Percentiles rank a stretch among this genome's conserved stretches.
Conservation (phyloP, 345 rosid species). For the Moricandia moricandioides region DNA sequence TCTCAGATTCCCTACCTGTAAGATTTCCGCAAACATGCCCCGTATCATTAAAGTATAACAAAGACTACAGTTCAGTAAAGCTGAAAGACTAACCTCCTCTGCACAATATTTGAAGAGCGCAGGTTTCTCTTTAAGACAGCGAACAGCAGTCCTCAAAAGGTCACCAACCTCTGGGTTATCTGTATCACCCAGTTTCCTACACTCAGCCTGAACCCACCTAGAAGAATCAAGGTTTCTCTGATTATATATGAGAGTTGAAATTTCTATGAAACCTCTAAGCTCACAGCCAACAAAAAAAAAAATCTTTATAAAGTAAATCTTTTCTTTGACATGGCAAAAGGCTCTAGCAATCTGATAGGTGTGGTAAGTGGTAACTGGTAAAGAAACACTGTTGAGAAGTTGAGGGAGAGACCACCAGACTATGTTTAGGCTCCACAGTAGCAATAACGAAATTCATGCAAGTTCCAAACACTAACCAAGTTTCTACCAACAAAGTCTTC, state of each 20-base stretch:
- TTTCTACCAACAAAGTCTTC: constrained; percentile 3
- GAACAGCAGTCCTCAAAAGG: constrained; percentile 74
- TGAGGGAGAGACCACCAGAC: not conserved
- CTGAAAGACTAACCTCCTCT: constrained; percentile 71
- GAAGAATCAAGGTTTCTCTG: constrained; percentile 26
- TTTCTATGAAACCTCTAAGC: not conserved
- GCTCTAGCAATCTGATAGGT: not conserved
- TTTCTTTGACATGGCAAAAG: not conserved
- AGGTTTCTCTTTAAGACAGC: constrained; percentile 92
- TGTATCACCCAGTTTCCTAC: constrained; percentile 87
- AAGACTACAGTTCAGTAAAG: not conserved
- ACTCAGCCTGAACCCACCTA: constrained; percentile 99
- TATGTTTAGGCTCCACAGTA: not conserved
- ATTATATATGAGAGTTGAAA: constrained; percentile 4
- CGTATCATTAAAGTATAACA: constrained; percentile 9
- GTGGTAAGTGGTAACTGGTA: not conserved
- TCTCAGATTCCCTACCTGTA: constrained; percentile 94
- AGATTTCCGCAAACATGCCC: not conserved
- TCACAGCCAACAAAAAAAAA: not conserved
- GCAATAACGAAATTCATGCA: constrained; percentile 1
- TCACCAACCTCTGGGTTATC: constrained; percentile 95
- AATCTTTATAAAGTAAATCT: not conserved
- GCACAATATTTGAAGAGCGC: constrained; percentile 98
- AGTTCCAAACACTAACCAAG: not conserved
- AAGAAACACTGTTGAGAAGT: not conserved